Base-by-base conservation (phyloP, 129 eudicot species). In the Escallonia rubra region DNA sequence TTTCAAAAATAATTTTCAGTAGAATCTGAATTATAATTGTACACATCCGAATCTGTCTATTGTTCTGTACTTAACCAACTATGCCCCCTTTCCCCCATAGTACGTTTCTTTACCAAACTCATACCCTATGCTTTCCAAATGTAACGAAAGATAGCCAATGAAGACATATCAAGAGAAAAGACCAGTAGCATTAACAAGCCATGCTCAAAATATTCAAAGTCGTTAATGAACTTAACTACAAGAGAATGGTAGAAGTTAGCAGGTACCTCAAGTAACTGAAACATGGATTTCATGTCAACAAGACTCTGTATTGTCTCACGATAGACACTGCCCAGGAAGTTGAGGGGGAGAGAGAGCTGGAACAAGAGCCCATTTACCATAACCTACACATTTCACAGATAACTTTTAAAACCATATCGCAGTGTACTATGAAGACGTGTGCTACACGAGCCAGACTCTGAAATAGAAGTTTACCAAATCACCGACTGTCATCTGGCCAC, bases 281-380 rank as follows among this genome's bases (percentile, higher is more conserved):
- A 93, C 96, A 93, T 76, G 75, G 98, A 82, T 71, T 82, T 93
- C 98, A 93, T 93, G 83, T 93, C 98, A 11, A 93, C 71, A 74
- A 93, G 88, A 84, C 92, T 82, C 68, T 92, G 96, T 63, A 93
- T 72, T 14, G 98, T 93, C 76, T 93, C 98, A 74, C 96, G 94
- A 71, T 93, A 93, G 41, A 93, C 98, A 67, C 95, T 73, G 23
- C 98, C 96, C 80, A 89, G 96, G 74, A 93, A 93, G 83, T 93
- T 93, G 56, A 93, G 96, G 8, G 98, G 98, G 72, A 93, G 95
- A 73, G 98, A 93, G 63, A 93, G 90, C 80, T 93, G 98, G 85
- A 93, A 93, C 12, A 93, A 95, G 13, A 93, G 95, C 70, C 98
- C 98, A 10, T 93, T 93, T 59, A 93, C 98, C 98, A 93, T 93